Percentiles rank a stretch among this genome's conserved stretches.
Evolutionary conservation across 1,139 yeast species (phyloP).

Genomic region (Wickerhamiella infanticola): DNA sequence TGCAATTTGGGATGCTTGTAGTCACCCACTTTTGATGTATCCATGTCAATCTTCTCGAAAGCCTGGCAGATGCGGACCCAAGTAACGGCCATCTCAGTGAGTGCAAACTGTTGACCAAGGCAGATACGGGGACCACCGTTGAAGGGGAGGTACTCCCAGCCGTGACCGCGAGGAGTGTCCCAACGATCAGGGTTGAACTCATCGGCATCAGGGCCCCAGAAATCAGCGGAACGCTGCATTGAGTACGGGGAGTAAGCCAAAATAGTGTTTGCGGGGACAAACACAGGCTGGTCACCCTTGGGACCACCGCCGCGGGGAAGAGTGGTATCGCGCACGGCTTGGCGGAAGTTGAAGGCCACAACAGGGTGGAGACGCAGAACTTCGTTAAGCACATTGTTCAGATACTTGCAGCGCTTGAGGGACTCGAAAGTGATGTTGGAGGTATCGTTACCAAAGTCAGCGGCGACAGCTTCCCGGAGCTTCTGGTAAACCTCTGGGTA

Average conservation of each 20-base stretch:
- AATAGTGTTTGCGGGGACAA: slow-evolving; percentile 33
- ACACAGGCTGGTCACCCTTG: slow-evolving; percentile 30
- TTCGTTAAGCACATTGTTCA: slow-evolving; percentile 36
- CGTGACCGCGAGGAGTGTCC: slow-evolving; percentile 18
- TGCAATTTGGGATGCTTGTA: slow-evolving; percentile 3
- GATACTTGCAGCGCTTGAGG: slow-evolving; percentile 35
- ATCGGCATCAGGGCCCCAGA: slow-evolving; percentile 34
- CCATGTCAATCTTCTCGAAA: slow-evolving; percentile 4
- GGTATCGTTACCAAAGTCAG: slow-evolving; percentile 16
- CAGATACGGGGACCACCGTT: slow-evolving; percentile 47
- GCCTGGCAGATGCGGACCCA: slow-evolving; percentile 29
- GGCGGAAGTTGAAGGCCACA: slow-evolving; percentile 38
- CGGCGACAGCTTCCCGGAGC: slow-evolving; percentile 28
- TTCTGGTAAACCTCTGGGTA: slow-evolving; percentile 29
- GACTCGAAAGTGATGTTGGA: slow-evolving; percentile 30
- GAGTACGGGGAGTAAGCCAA: slow-evolving; percentile 32
- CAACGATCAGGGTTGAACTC: slow-evolving; percentile 38
- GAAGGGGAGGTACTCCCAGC: slow-evolving; percentile 38
- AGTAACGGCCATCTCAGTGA: slow-evolving; percentile 38
- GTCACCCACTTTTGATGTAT: background rate
- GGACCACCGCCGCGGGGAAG: slow-evolving; percentile 41
- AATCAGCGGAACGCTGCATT: slow-evolving; percentile 31
- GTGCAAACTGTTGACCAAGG: slow-evolving; percentile 41
- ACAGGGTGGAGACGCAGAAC: slow-evolving; percentile 39
- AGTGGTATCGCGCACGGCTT: slow-evolving; percentile 32